Base-by-base conservation (phyloP, 495 filamentous ascomycete species). In the Penicillium ochrochloron region DNA sequence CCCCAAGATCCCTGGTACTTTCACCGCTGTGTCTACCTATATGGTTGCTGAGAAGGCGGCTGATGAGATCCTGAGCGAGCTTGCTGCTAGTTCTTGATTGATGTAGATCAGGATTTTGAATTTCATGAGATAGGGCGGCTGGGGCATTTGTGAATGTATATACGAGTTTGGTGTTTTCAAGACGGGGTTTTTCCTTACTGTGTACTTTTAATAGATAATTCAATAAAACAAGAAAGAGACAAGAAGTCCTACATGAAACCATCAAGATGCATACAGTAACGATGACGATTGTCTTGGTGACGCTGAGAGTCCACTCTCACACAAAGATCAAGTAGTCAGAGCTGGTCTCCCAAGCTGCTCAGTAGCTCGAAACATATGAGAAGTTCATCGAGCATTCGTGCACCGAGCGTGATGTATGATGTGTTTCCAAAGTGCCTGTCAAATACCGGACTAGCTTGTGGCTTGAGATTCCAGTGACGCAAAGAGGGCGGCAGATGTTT, bases 41-140 rank as follows among this genome's bases (percentile, higher is more conserved):
- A 85, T 87, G 77, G 61, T 88, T 21, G 78, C 77, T 29, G 80
- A 82, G 67, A 86, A 88, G 77, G 85, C 85, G 7, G 76, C 82
- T 1, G 84, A 83, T 62, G 81, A 84, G 42, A 84, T 87, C 29
- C 50, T 62, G 51, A 54, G 27, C 11, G 51, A 54, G 29, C 51
- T 54, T 21, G 31, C 25, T 29, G 51, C 51, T 54, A 31, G 27
- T n/a, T n/a, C 51, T 54, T 54, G 51, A 54, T 31, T 33, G 15
- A 27, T 21, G 42, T 21, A 21, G 42, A 44, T n/a, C n/a, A 44
- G 42, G 1, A 21, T 9, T 9, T 21, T 5, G 42, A 19, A 4
- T 44, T 9, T n/a, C 5, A 15, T 44, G n/a, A 44, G 42, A 42
- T 42, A 6, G 39, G 17, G 39, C n/a, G 15, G 5, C 21, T 19